Conservation (phyloP, 192 early-diverging fungal genomes). For the Backusella australiensis region DNA sequence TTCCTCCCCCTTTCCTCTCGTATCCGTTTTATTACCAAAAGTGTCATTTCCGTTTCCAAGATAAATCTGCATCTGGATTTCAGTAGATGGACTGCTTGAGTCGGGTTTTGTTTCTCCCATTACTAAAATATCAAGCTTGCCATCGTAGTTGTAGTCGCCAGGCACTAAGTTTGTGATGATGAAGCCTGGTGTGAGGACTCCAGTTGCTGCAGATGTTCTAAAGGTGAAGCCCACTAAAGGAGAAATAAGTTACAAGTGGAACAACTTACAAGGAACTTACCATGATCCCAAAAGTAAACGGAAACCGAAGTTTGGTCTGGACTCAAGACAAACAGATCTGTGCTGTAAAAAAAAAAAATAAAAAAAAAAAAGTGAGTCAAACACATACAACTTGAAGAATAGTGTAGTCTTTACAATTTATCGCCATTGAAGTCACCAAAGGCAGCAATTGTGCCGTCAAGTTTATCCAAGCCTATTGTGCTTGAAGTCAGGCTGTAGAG, state of each 20-base stretch:
- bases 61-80: constrained; percentile 70
- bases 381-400: not conserved
- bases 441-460: constrained; percentile 75
- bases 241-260: not conserved
- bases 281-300: constrained; percentile 70
- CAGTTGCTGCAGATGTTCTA: constrained; percentile 12
- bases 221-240: constrained; percentile 33
- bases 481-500: constrained; percentile 21
- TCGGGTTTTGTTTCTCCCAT: constrained; percentile 54
- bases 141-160: constrained; percentile 90
- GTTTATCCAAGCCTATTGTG: constrained; percentile 49
- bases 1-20: too few species aligned
- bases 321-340: constrained; percentile 77
- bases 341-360: constrained; percentile 43
- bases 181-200: constrained; percentile 33
- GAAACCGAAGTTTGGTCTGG: constrained; percentile 64
- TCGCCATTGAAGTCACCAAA: constrained; percentile 87
- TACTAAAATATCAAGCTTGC: constrained; percentile 78
- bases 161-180: constrained; percentile 75
- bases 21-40: constrained; percentile 37
- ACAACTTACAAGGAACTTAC: constrained; percentile 26
- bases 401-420: constrained; percentile 52
- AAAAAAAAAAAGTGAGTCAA: not conserved
- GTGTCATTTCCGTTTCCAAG: constrained; percentile 63
- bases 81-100: constrained; percentile 17